Conservation (phyloP, 768 basidiomycete genomes). For the Coprinopsis marcescibilis region DNA sequence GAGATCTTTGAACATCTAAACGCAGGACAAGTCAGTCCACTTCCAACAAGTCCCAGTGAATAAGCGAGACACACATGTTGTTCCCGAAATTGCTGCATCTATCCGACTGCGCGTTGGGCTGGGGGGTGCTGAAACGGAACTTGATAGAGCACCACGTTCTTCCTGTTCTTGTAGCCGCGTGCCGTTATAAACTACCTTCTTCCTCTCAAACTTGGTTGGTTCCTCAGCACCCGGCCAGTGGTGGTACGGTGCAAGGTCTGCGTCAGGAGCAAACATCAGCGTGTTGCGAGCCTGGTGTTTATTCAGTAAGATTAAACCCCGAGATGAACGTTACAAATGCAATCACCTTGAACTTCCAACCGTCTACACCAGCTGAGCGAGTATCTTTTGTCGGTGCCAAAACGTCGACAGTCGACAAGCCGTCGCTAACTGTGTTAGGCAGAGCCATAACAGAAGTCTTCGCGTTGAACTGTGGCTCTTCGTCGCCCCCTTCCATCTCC, state of each 20-base stretch:
- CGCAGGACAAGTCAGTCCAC: constrained; percentile 8
- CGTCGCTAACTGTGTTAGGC: constrained; percentile 21
- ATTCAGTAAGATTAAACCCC: constrained; percentile 4
- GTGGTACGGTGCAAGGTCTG: constrained; percentile 77
- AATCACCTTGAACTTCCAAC: constrained; percentile 74
- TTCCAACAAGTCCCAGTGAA: neutral
- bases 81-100: constrained; percentile 88
- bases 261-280: constrained; percentile 93
- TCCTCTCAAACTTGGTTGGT: constrained; percentile 38
- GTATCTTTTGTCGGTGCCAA: constrained; percentile 78
- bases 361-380: constrained; percentile 67
- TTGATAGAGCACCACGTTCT: constrained; percentile 34
- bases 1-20: constrained; percentile 59
- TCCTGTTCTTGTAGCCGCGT: constrained; percentile 80
- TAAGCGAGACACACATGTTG: constrained; percentile 64
- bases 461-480: too few relatives aligned
- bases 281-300: constrained; percentile 78
- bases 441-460: too few relatives aligned
- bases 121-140: constrained; percentile 54
- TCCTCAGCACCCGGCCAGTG: constrained; percentile 21
- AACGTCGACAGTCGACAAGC: constrained; percentile 41
- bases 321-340: neutral
- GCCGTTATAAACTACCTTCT: constrained; percentile 68
- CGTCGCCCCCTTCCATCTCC: constrained; percentile 10
- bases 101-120: constrained; percentile 91